Percentiles rank a stretch among this genome's conserved stretches.
Evolutionary conservation across 73 alveolate genomes (phyloP).

Genomic region (Blepharisma stoltei): DNA sequence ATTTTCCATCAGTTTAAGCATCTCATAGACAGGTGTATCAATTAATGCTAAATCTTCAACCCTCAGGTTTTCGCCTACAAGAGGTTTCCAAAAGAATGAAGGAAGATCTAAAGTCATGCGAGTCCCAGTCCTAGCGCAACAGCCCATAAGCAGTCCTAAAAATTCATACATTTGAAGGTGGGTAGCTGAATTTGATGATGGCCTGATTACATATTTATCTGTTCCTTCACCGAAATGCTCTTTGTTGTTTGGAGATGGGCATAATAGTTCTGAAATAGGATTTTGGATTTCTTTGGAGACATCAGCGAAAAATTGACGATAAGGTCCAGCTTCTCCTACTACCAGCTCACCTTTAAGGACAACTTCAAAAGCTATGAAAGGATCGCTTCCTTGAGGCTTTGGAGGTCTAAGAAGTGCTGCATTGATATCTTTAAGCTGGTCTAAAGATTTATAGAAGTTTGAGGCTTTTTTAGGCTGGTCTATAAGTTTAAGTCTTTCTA

Average conservation of each 20-base stretch:
- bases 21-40: conserved; percentile 86
- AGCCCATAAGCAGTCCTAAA: conserved; percentile 97
- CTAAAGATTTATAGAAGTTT: conserved; percentile 76
- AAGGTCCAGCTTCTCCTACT: conserved; percentile 98
- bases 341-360: conserved; percentile 95
- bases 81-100: conserved; percentile 89
- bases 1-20: conserved; percentile 68
- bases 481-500: conserved; percentile 74
- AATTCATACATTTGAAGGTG: conserved; percentile 86
- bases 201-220: conserved; percentile 86
- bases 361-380: conserved; percentile 92
- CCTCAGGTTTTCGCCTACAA: conserved; percentile 83
- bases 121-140: conserved; percentile 94
- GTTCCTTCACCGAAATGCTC: conserved; percentile 78
- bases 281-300: conserved; percentile 71
- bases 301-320: conserved; percentile 96
- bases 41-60: conserved; percentile 85
- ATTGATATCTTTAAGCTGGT: conserved; percentile 77
- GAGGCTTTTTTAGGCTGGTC: conserved; percentile 35
- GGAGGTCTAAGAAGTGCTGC: conserved; percentile 75
- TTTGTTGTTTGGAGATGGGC: conserved; percentile 86
- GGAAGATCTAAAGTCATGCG: conserved; percentile 93
- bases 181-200: conserved; percentile 64
- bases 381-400: conserved; percentile 91
- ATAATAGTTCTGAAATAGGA: conserved; percentile 50